Evolutionary conservation across 495 filamentous ascomycete species (phyloP).

Genomic region (Annulohypoxylon stygium): DNA sequence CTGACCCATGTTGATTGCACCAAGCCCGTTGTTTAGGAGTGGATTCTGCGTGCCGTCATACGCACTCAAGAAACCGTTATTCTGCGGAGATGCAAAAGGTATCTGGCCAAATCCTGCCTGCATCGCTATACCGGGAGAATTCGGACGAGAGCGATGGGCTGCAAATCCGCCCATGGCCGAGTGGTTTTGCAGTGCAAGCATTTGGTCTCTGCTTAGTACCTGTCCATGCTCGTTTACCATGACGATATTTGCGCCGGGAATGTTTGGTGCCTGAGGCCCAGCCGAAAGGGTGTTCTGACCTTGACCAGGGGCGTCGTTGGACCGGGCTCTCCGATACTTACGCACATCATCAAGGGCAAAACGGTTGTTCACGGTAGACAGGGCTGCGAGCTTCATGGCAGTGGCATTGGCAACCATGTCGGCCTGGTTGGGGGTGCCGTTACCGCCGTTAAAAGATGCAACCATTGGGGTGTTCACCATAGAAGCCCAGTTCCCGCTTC

Average conservation of each 20-base stretch:
- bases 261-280: conserved; percentile 58
- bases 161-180: conserved; percentile 79
- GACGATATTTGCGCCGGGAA: conserved; percentile 78
- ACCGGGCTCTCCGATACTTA: conserved; percentile 91
- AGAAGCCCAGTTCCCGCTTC: conserved; percentile 95
- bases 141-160: conserved; percentile 89
- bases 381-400: conserved; percentile 96
- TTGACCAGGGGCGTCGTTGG: conserved; percentile 81
- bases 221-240: conserved; percentile 96
- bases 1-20: conserved; percentile 77
- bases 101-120: conserved; percentile 76
- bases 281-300: conserved; percentile 59
- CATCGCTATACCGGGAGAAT: conserved; percentile 89
- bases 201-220: conserved; percentile 83
- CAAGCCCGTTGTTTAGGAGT: conserved; percentile 80
- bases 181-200: conserved; percentile 86
- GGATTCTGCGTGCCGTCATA: conserved; percentile 79
- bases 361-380: conserved; percentile 98
- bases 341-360: conserved; percentile 96
- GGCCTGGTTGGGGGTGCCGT: conserved; percentile 73
- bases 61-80: conserved; percentile 93
- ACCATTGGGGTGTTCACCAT: conserved; percentile 99
- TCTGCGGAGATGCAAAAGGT: conserved; percentile 89
- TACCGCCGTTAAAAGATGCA: conserved; percentile 76
- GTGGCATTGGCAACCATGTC: conserved; percentile 99